Base-by-base conservation (phyloP, 257 asterid genomes). In the Thymus quinquecostatus region DNA sequence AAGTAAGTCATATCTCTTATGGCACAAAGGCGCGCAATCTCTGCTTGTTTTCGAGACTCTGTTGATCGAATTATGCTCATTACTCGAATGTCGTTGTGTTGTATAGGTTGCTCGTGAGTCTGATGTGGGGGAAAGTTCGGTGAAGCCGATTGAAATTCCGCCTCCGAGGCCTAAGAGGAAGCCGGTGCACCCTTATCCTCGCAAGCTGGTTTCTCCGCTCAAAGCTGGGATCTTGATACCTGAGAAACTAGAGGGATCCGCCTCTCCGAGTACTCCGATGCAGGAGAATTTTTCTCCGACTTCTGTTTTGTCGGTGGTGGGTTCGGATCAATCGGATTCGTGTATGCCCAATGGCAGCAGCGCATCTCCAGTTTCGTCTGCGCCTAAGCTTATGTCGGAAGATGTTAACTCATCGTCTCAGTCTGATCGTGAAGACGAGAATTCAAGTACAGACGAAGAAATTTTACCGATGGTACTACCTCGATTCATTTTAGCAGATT, bases 151-250 rank as follows among this genome's bases (percentile, higher is more conserved):
- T 51, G 99, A 91, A 68, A 91, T 94, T 59, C 99, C 99, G 32
- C 99, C 99, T 55, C 99, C 99, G 38, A 87, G 99, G 60, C 99
- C 99, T 1, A 94, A 94, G 81, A 89, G 96, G 78, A 94, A 94
- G 59, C 99, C 99, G 0, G 66, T 86, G 87, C 97, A 91, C 76
- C 99, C 99, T 8, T 94, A 94, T 83, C 99, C 99, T 44, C 96
- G 99, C 33, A 94, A 94, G 81, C 69, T 84, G 41, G 83, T 49
- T 50, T 77, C 83, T 69, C 81, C 83, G 0, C 64, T 40, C 64
- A 85, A 79, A 61, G 30, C 71, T 1, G 86, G 75, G 51, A 66
- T 79, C 74, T 14, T 81, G 33, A 71, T 66, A 65, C 79, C 80
- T 2, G 87, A 83, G 80, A 74, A 79, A 38, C 76, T 50, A 36